Base-by-base conservation (phyloP, 2,329 filamentous ascomycete genomes). In the Colletotrichum chrysophilum region DNA sequence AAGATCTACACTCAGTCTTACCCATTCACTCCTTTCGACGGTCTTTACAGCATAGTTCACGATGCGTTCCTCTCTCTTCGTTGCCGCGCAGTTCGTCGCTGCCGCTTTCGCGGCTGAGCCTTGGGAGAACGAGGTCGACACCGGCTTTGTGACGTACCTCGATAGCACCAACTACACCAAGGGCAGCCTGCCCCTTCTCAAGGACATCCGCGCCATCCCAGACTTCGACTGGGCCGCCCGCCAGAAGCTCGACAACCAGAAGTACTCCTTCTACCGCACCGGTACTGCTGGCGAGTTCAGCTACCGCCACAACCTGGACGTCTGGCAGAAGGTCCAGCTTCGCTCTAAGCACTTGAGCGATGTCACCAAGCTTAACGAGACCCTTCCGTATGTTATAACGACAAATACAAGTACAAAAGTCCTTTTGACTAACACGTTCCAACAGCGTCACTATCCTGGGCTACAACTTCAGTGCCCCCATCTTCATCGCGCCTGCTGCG, bases 281-380 rank as follows among this genome's bases (percentile, higher is more conserved):
- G 88, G 85, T 18, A 86, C 87, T 9, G 88, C 85, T 5, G 87
- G 87, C 62, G 88, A 89, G 79, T 89, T 86, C 87, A 81, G 78
- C 1, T 89, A 90, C 83, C 84, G 87, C 64, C 87, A 89, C 81
- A 89, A 89, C 79, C 83, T 90, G 7, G 87, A 89, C 71, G 84
- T 88, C 55, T 90, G 84, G 84, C 80, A 84, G 48, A 86, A 87
- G 74, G 86, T 86, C 68, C 83, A 84, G 55, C 81, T 89, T 30
- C 83, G 87, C 55, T 86, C 87, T 67, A 83, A 86, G 43, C 82
- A 86, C 28, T 70, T 88, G 70, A 79, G 79, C 28, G 84, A 88
- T 71, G 84, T 88, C 56, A 79, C 78, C 10, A 79, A 79, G 14
- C 79, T 85, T 24, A 85, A 85, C 48, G 78, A 82, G 69, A 84